Conservation (phyloP, 306 rosid species). For the Alnus glutinosa region DNA sequence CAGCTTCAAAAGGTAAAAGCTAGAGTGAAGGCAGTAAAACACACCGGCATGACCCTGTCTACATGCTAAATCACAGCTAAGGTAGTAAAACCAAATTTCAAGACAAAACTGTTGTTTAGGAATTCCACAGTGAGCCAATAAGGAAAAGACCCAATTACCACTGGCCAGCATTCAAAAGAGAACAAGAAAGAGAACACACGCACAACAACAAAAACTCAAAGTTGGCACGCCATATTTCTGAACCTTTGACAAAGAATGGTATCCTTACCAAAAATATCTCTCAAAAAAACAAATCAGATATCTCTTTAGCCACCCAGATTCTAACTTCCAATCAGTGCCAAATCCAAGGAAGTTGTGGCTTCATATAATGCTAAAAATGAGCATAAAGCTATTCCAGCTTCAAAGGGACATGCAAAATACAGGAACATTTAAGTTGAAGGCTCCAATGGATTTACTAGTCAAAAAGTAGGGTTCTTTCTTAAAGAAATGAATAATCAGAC, state of each 20-base stretch:
- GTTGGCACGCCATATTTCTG: background rate
- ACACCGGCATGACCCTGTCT: background rate
- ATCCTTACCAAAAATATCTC: background rate
- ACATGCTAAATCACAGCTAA: background rate
- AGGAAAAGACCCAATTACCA: conserved; percentile 13
- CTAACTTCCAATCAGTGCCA: conserved; percentile 3
- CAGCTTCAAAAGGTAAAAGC: conserved; percentile 3
- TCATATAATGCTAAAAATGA: conserved; percentile 3
- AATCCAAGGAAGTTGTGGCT: conserved; percentile 15
- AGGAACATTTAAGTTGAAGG: background rate
- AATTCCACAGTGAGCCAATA: background rate
- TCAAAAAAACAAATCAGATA: conserved; percentile 10
- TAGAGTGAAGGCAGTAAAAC: background rate
- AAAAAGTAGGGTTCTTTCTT: conserved; percentile 18
- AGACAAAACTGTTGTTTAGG: background rate
- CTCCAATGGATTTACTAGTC: conserved; percentile 20
- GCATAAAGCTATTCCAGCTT: background rate
- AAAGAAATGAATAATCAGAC: background rate
- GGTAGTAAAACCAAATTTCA: background rate
- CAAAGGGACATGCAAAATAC: conserved; percentile 2
- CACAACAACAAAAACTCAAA: background rate
- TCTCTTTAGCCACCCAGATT: conserved; percentile 13
- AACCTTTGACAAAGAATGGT: background rate
- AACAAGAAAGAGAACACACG: background rate
- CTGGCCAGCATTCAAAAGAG: background rate